Conservation (phyloP, 208 protist genomes). For the Lotmaria passim region DNA sequence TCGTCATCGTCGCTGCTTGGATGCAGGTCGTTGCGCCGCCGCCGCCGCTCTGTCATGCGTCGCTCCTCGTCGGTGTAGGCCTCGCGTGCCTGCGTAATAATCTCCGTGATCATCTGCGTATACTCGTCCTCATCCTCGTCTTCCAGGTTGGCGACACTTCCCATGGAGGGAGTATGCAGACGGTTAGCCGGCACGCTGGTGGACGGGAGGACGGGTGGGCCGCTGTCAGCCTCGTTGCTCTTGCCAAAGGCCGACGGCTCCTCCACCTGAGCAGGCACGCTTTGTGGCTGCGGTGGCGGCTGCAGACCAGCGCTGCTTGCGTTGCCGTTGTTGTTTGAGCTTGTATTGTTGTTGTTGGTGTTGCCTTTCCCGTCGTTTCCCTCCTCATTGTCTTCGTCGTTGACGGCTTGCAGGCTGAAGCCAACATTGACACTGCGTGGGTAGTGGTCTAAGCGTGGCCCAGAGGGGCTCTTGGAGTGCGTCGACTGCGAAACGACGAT, state of each 20-base stretch:
- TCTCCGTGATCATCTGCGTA: conserved; percentile 41
- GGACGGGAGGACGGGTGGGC: conserved; percentile 1
- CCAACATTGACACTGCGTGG: conserved; percentile 31
- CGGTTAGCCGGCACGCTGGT: conserved; percentile 12
- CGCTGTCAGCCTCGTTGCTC: not conserved
- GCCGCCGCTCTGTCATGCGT: conserved; percentile 36
- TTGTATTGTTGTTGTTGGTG: not conserved
- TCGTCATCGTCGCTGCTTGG: conserved; percentile 36
- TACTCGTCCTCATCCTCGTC: conserved; percentile 41
- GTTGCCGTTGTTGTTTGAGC: not conserved
- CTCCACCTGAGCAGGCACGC: too few relatives aligned
- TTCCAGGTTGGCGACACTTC: conserved; percentile 6
- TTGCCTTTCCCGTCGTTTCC: conserved; percentile 6
- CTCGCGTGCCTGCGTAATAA: conserved; percentile 40
- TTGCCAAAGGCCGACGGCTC: conserved; percentile 6
- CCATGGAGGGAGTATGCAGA: not conserved
- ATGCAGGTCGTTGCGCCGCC: conserved; percentile 16
- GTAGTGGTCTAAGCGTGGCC: conserved; percentile 40
- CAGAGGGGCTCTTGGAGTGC: conserved; percentile 42
- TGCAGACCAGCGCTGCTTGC: too few relatives aligned
- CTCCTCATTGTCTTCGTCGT: conserved; percentile 34
- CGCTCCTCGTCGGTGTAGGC: conserved; percentile 41
- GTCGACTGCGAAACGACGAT: conserved; percentile 17
- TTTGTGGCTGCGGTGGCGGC: not conserved
- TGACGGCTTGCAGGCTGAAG: conserved; percentile 32